These are phyloP conservation scores for Phialophora verrucosa DNA, from an alignment of 2,329 filamentous ascomycete genomes.

Conservation along the genomic window DNA sequence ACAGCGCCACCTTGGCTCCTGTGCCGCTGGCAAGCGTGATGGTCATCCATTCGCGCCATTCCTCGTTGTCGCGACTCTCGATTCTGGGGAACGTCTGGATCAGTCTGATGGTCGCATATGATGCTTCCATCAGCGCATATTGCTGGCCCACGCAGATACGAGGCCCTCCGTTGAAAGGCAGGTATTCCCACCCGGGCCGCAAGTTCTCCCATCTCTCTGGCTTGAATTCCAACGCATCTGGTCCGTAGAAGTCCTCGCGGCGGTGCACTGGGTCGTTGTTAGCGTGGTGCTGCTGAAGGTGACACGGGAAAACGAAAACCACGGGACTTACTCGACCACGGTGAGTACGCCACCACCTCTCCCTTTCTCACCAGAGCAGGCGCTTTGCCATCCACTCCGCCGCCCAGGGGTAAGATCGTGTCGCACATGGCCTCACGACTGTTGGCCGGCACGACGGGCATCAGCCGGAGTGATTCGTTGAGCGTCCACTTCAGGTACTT, in stretches of 20 bases:
- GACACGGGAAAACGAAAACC: background rate
- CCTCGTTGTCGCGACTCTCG: slow-evolving; percentile 46
- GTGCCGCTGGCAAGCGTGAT: slow-evolving; percentile 79
- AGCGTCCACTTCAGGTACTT: slow-evolving; percentile 41
- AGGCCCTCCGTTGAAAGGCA: slow-evolving; percentile 42
- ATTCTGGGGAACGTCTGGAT: slow-evolving; percentile 74
- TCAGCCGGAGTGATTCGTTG: slow-evolving; percentile 51
- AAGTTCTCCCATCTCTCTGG: slow-evolving; percentile 48
- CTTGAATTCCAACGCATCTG: slow-evolving; percentile 43
- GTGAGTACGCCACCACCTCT: slow-evolving; percentile 51
- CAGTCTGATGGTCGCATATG: slow-evolving; percentile 72
- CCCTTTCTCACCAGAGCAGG: slow-evolving; percentile 58
- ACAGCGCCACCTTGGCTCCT: slow-evolving; percentile 57
- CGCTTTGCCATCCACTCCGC: slow-evolving; percentile 53
- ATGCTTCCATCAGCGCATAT: slow-evolving; percentile 74
- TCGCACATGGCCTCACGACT: slow-evolving; percentile 49
- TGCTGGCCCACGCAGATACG: slow-evolving; percentile 64
- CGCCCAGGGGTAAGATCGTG: slow-evolving; percentile 55
- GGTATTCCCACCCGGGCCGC: slow-evolving; percentile 45
- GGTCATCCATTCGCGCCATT: slow-evolving; percentile 72
- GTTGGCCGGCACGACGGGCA: slow-evolving; percentile 50
- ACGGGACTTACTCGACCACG: slow-evolving; percentile 45
- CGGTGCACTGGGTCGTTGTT: slow-evolving; percentile 40
- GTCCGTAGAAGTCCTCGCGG: slow-evolving; percentile 42
- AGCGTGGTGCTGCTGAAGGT: background rate